Conservation (phyloP, 2,329 filamentous ascomycete genomes). For the Hymenoscyphus repandus region DNA sequence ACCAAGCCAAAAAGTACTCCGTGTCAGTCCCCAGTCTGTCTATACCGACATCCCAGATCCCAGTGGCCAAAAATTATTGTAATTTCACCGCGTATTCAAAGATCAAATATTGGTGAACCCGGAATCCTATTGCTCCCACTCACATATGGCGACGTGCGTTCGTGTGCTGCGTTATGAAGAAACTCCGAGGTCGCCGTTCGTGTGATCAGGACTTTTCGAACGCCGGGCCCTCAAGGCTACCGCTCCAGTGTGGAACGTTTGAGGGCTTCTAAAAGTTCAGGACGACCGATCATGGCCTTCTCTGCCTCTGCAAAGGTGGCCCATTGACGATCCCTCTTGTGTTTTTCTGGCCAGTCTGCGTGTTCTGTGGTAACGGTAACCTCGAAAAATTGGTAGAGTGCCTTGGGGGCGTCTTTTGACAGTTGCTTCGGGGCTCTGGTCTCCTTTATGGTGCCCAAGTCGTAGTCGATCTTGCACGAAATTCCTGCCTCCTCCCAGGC, state of each 20-base stretch:
- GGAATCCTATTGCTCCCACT: constrained; percentile 24
- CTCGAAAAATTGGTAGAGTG: constrained; percentile 77
- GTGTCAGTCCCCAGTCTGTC: constrained; percentile 4
- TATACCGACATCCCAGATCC: constrained; percentile 12
- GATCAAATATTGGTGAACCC: constrained; percentile 18
- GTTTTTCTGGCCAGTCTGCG: constrained; percentile 84
- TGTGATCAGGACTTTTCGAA: constrained; percentile 19
- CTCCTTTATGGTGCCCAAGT: constrained; percentile 83
- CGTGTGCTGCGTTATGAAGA: constrained; percentile 3
- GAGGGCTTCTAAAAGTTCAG: constrained; percentile 84
- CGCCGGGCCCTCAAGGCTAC: constrained; percentile 35
- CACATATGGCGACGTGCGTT: constrained; percentile 11
- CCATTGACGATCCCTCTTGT: constrained; percentile 89
- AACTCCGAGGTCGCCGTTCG: constrained; percentile 1
- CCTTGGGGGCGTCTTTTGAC: constrained; percentile 55
- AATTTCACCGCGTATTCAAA: constrained; percentile 20
- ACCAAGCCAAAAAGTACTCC: constrained; percentile 11
- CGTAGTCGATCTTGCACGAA: constrained; percentile 74
- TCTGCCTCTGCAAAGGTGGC: constrained; percentile 80
- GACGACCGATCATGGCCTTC: constrained; percentile 68
- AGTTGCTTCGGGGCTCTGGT: constrained; percentile 72
- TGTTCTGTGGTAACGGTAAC: constrained; percentile 83
- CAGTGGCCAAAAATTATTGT: constrained; percentile 11
- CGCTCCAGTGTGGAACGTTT: constrained; percentile 52
- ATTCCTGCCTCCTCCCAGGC: constrained; percentile 99